A percentile compares a stretch with the other conserved stretches of the same genome.
Conservation (phyloP, 139 green algal species). For the Chloropicon primus region DNA sequence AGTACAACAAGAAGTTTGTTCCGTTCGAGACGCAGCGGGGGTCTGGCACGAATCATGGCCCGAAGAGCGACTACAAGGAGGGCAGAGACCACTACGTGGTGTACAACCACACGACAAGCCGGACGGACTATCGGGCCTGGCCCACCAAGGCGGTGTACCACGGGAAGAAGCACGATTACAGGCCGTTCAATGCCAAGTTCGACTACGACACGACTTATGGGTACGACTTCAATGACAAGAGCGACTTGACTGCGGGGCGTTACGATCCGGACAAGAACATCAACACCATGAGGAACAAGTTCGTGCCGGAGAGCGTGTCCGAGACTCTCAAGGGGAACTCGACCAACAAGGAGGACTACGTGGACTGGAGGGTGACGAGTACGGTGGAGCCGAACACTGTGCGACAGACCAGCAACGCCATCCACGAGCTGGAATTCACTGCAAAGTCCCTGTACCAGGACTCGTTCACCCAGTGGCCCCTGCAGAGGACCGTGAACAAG, state of each 20-base stretch:
- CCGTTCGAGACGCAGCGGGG: not conserved
- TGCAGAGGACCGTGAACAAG: not conserved
- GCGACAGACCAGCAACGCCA: not conserved
- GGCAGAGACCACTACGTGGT: not conserved
- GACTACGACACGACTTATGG: not conserved
- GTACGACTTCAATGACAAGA: not conserved
- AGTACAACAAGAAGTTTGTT: not conserved
- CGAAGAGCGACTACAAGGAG: not conserved
- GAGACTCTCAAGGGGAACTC: not conserved
- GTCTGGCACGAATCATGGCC: not conserved
- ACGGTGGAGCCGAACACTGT: not conserved
- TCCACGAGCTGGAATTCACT: not conserved
- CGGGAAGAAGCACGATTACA: not conserved
- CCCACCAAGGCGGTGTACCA: not conserved
- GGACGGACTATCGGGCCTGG: not conserved
- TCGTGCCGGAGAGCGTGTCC: not conserved
- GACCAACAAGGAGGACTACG: not conserved
- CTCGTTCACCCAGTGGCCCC: not conserved
- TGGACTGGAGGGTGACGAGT: not conserved
- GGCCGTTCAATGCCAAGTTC: not conserved
- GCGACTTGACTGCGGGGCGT: not conserved
- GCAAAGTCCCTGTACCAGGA: not conserved
- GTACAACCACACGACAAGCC: not conserved
- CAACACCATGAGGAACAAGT: not conserved
- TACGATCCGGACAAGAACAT: not conserved